Base-by-base conservation (phyloP, 2,329 filamentous ascomycete species). In the Penicillium sp. region DNA sequence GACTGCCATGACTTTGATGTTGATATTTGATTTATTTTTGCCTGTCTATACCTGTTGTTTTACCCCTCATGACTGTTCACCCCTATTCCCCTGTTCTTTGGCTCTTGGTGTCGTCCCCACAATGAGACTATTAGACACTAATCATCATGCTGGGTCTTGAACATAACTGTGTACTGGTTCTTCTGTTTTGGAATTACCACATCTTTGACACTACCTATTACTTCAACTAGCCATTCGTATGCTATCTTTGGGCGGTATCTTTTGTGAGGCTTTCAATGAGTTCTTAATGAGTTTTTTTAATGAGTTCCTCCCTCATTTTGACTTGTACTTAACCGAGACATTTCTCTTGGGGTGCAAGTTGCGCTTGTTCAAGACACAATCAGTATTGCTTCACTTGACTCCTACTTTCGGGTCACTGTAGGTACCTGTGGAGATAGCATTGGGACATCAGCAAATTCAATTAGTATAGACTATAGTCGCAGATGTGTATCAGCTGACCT, bases 11-110 rank as follows among this genome's bases (percentile, higher is more conserved):
- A 53, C 49, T 53, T 58, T 55, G 50, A 55, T 63, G 56, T 61
- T 58, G 55, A 59, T 62, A 58, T 48, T 56, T 57, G 28, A 47
- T 49, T 46, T 35, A 47, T 49, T 46, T 35, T 52, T 53, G 40
- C 53, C 50, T 63, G 58, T 61, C 41, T 55, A 62, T 62, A 58
- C 36, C 42, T 58, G 33, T 49, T 41, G 50, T 43, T 36, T 56
- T 36, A n/a, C 46, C 57, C 27, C 50, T 60, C 43, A 64, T 59
- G 61, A 63, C 55, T 57, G 51, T 53, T 42, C 56, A 47, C 42
- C 41, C 55, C 55, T 59, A 60, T 59, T 60, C 57, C 57, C 60
- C 61, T 48, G 45, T 29, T 54, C 48, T 35, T 25, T 39, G 12
- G 19, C 19, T 16, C 27, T 51, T 53, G 18, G n/a, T n/a, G 22